phyloP scores from a whole-genome alignment of 768 basidiomycete genomes.

The Phanerodontia chrysosporium region DNA sequence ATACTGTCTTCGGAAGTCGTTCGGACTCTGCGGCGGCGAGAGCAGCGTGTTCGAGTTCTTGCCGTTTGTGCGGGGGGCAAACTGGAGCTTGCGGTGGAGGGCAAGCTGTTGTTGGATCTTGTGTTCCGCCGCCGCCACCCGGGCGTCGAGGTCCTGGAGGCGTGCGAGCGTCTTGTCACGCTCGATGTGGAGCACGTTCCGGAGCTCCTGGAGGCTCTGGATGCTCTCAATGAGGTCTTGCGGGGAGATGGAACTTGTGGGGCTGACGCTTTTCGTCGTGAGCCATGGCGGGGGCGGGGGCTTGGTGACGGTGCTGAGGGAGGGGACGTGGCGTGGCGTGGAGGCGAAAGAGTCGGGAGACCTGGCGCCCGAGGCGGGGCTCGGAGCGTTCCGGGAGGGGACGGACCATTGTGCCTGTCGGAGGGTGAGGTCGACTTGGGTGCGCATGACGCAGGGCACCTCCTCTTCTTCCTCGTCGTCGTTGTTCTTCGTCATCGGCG shows the following conservation, averaged over 20 bases:
- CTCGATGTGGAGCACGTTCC: not conserved
- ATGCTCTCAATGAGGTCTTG: not conserved
- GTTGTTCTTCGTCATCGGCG: not conserved
- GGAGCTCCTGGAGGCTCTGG: not conserved
- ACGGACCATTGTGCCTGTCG: not conserved
- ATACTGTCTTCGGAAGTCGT: not conserved
- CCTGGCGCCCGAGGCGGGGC: not conserved
- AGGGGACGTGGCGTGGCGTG: not conserved
- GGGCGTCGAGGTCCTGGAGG: not conserved
- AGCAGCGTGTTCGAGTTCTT: not conserved
- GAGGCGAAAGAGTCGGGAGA: not conserved
- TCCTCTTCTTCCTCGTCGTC: not conserved
- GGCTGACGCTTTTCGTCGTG: not conserved
- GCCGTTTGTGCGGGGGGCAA: not conserved
- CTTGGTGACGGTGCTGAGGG: constrained; percentile 1
- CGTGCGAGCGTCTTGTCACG: not conserved
- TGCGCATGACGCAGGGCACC: not conserved
- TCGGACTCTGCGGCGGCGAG: not conserved
- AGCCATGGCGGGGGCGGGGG: not conserved
- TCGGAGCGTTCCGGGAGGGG: not conserved
- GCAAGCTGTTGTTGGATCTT: not conserved
- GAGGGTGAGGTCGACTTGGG: not conserved
- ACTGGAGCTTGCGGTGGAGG: not conserved
- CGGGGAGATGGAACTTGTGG: not conserved
- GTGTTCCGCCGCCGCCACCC: not conserved